A percentile compares a stretch with the other conserved stretches of the same genome.
Conservation (phyloP, 2,329 filamentous ascomycete species). For the Meredithiella fracta region DNA sequence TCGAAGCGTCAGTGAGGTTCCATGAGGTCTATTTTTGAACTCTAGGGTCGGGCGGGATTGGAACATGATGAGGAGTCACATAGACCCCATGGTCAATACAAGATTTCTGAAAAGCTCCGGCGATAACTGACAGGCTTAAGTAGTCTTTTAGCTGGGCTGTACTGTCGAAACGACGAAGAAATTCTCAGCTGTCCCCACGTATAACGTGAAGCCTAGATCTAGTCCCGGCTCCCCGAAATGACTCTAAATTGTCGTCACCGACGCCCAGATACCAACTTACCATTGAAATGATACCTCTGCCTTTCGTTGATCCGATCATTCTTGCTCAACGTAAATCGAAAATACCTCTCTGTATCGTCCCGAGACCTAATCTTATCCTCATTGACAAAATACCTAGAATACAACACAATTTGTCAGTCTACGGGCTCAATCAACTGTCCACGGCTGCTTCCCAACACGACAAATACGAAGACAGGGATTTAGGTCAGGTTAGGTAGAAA, state of each 20-base stretch:
- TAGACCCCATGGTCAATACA: not conserved
- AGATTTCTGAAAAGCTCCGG: too few relatives aligned
- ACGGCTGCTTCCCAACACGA: not conserved
- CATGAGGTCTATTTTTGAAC: not conserved
- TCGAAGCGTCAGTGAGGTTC: not conserved
- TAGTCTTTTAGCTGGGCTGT: too few relatives aligned
- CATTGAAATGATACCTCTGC: conserved; percentile 57
- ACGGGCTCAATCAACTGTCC: too few relatives aligned
- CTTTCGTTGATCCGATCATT: conserved; percentile 64
- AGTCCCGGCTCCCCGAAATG: too few relatives aligned
- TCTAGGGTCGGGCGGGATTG: not conserved
- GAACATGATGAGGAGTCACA: not conserved
- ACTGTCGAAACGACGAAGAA: too few relatives aligned
- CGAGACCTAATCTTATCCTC: conserved; percentile 59
- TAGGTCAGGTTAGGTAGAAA: too few relatives aligned
- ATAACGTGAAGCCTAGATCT: too few relatives aligned
- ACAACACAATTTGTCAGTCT: too few relatives aligned
- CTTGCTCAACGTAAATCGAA: conserved; percentile 56
- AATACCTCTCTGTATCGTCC: conserved; percentile 49
- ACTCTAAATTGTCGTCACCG: too few relatives aligned
- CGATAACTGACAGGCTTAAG: too few relatives aligned
- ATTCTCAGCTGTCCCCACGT: too few relatives aligned
- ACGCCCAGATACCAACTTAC: conserved; percentile 27
- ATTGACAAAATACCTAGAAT: conserved; percentile 59
- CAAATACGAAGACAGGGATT: not conserved